A percentile compares a stretch with the other conserved stretches of the same genome.
Conservation (phyloP, 2,329 filamentous ascomycete genomes). For the Aspergillus eucalypticola region DNA sequence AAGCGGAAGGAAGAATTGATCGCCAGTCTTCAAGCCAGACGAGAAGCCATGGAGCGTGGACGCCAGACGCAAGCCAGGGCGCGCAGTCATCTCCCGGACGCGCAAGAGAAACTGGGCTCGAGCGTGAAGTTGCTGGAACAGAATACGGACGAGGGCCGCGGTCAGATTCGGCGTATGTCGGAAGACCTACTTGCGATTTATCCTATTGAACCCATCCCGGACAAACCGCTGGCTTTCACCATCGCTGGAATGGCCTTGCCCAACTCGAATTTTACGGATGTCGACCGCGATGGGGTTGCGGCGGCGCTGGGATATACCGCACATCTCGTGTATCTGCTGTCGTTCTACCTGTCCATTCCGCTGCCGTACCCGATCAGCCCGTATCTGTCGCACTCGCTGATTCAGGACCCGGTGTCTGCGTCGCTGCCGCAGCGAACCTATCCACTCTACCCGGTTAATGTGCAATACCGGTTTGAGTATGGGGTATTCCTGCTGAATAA, state of each 20-base stretch:
- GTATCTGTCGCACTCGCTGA: constrained; percentile 71
- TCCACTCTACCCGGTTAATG: constrained; percentile 73
- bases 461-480: constrained; percentile 92
- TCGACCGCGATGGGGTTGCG: constrained; percentile 67
- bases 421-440: constrained; percentile 66
- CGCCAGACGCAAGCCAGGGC: constrained; percentile 60
- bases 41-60: constrained; percentile 67
- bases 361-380: constrained; percentile 78
- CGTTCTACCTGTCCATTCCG: constrained; percentile 76
- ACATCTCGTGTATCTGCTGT: constrained; percentile 71
- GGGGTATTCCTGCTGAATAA: constrained; percentile 97
- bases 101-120: constrained; percentile 58
- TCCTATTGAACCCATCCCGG: constrained; percentile 69
- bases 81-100: constrained; percentile 62
- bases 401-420: constrained; percentile 70
- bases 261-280: constrained; percentile 74
- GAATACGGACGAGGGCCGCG: constrained; percentile 66
- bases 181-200: constrained; percentile 79
- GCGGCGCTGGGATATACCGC: constrained; percentile 81
- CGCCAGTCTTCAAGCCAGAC: constrained; percentile 65
- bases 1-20: constrained; percentile 67
- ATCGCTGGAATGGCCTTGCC: constrained; percentile 78
- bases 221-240: constrained; percentile 73
- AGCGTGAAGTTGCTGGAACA: constrained; percentile 58
- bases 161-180: constrained; percentile 85